phyloP scores from a whole-genome alignment of 306 rosid genomes.

The Inga leiocalycina region DNA sequence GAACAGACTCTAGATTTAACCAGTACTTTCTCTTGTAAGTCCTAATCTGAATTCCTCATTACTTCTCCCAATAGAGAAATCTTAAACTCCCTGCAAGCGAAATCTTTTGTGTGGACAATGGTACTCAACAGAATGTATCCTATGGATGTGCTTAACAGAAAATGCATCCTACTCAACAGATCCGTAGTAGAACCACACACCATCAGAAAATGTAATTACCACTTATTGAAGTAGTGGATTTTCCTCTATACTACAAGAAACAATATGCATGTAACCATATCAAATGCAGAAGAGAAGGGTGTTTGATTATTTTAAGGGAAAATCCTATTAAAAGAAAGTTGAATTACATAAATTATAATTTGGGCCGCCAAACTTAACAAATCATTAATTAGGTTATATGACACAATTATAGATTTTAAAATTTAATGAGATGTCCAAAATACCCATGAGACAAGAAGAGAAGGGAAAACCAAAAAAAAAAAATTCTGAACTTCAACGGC shows the following conservation, averaged over 20 bases:
- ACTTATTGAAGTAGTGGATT: background rate
- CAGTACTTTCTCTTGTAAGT: background rate
- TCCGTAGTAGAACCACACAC: too few species aligned
- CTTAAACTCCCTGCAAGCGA: background rate
- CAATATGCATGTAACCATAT: slow-evolving; percentile 1
- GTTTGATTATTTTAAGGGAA: background rate
- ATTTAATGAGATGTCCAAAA: too few species aligned
- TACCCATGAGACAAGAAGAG: too few species aligned
- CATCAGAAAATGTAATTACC: background rate
- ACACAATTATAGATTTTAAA: too few species aligned
- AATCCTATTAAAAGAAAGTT: too few species aligned
- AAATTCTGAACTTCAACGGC: too few species aligned
- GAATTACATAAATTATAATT: too few species aligned
- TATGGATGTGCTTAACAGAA: too few species aligned
- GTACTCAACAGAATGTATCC: background rate
- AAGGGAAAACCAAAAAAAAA: too few species aligned
- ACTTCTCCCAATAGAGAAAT: background rate
- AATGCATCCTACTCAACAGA: too few species aligned
- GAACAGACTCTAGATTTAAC: background rate
- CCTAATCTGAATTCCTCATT: background rate
- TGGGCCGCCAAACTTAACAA: too few species aligned
- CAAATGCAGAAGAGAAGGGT: background rate
- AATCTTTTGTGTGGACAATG: background rate
- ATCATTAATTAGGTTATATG: too few species aligned
- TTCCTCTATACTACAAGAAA: background rate